Percentiles rank a stretch among this genome's conserved stretches.
Conservation (phyloP, 2,329 filamentous ascomycete genomes). For the Trichoderma brevicompactum region DNA sequence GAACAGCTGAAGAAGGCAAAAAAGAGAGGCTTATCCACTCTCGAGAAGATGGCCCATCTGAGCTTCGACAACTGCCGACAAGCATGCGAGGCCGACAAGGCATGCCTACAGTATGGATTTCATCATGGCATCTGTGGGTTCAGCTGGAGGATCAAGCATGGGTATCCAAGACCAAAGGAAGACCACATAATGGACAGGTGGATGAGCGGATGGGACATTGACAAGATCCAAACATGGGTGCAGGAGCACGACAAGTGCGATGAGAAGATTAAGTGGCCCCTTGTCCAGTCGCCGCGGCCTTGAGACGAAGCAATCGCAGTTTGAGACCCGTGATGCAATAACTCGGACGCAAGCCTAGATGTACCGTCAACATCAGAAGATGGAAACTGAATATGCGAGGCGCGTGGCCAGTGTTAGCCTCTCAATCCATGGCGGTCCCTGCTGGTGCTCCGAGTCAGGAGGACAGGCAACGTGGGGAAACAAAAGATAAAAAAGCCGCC, state of each 20-base stretch:
- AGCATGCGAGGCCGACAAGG: slow-evolving; percentile 47
- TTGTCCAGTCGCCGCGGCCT: not conserved
- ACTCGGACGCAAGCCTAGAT: not conserved
- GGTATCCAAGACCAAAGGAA: slow-evolving; percentile 43
- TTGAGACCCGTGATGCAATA: slow-evolving; percentile 4
- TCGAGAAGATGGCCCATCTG: slow-evolving; percentile 49
- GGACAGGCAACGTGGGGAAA: not conserved
- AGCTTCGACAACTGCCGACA: slow-evolving; percentile 49
- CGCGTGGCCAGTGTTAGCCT: not conserved
- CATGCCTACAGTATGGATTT: slow-evolving; percentile 51
- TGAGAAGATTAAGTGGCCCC: slow-evolving; percentile 13
- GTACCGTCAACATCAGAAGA: not conserved
- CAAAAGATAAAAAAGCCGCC: not conserved
- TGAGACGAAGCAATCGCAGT: slow-evolving; percentile 9
- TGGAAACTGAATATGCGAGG: slow-evolving; percentile 10
- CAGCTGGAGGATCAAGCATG: slow-evolving; percentile 44
- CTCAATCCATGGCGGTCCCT: not conserved
- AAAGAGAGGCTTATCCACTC: slow-evolving; percentile 40
- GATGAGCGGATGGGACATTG: slow-evolving; percentile 49
- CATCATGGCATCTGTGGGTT: slow-evolving; percentile 46
- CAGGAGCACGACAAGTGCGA: slow-evolving; percentile 43
- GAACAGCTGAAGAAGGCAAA: slow-evolving; percentile 42
- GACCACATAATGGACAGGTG: slow-evolving; percentile 38
- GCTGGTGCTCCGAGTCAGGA: slow-evolving; percentile 15
- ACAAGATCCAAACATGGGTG: slow-evolving; percentile 49